Percentiles rank a stretch among this genome's conserved stretches.
phyloP scores from a whole-genome alignment of 768 basidiomycete species.

The Royoungia palumana region DNA sequence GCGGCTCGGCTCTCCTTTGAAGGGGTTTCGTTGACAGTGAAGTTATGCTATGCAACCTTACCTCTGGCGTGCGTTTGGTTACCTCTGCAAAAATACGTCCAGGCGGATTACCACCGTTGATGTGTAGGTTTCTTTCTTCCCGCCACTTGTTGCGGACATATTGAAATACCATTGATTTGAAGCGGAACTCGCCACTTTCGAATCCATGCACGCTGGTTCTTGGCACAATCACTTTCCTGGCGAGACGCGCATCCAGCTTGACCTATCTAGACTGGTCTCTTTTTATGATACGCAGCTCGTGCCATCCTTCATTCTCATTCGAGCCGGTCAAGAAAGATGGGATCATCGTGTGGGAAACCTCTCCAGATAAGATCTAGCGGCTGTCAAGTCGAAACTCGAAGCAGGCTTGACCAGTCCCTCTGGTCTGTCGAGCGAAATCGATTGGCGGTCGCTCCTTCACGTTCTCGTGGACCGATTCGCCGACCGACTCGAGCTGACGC shows the following conservation, averaged over 20 bases:
- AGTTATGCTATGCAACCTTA: constrained; percentile 50
- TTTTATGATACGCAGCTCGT: constrained; percentile 32
- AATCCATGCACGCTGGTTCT: constrained; percentile 14
- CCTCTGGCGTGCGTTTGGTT: constrained; percentile 35
- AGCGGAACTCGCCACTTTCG: constrained; percentile 2
- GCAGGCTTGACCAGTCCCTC: constrained; percentile 10
- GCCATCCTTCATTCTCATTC: constrained; percentile 26
- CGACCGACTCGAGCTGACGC: constrained; percentile 25
- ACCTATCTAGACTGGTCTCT: constrained; percentile 31
- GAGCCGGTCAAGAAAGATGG: constrained; percentile 21
- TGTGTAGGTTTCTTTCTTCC: not conserved
- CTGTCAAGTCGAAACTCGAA: constrained; percentile 1
- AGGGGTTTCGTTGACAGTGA: constrained; percentile 33
- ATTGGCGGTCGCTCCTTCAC: constrained; percentile 29
- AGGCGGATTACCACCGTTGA: not conserved
- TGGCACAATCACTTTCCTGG: constrained; percentile 33
- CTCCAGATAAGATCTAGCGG: constrained; percentile 16
- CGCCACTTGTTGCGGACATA: not conserved
- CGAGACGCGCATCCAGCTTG: constrained; percentile 31
- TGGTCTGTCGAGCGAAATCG: constrained; percentile 23
- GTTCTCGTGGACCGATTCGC: constrained; percentile 31
- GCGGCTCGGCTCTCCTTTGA: not conserved
- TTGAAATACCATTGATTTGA: not conserved
- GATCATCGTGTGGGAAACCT: constrained; percentile 27
- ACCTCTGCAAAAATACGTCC: constrained; percentile 36